Evolutionary conservation across 345 rosid genomes (phyloP).

Genomic region (Dipteronia sinensis): DNA sequence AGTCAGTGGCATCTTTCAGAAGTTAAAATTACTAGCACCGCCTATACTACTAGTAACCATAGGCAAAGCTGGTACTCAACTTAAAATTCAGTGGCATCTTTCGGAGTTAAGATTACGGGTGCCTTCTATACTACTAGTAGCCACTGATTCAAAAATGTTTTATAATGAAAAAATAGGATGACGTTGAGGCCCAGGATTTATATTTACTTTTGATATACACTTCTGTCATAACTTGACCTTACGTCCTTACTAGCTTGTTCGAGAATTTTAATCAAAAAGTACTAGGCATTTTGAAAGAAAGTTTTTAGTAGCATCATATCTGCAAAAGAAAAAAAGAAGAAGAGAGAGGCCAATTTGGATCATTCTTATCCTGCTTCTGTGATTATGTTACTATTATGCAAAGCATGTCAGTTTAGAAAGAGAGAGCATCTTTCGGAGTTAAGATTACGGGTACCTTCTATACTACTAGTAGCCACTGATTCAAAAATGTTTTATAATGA

Average conservation of each 20-base stretch:
- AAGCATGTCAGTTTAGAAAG: not conserved
- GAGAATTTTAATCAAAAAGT: conserved; percentile 4
- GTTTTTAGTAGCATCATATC: not conserved
- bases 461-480: not conserved
- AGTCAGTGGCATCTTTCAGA: not conserved
- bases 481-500: not conserved
- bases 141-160: not conserved
- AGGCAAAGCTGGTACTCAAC: not conserved
- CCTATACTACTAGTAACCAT: not conserved
- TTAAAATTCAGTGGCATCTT: not conserved
- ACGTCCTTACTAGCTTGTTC: not conserved
- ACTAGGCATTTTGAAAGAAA: not conserved
- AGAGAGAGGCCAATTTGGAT: not conserved
- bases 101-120: not conserved
- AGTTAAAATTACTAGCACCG: not conserved
- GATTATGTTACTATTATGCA: not conserved
- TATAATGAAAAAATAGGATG: not conserved
- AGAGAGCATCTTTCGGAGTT: not conserved
- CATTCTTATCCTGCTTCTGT: not conserved
- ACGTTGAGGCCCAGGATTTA: not conserved
- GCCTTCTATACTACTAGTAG: not conserved
- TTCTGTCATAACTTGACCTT: not conserved
- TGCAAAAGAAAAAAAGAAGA: too few species aligned
- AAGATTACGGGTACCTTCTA: not conserved
- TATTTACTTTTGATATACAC: not conserved